These are phyloP conservation scores for Lyophyllum semitale DNA, from an alignment of 768 basidiomycete genomes.

Conservation along the genomic window DNA sequence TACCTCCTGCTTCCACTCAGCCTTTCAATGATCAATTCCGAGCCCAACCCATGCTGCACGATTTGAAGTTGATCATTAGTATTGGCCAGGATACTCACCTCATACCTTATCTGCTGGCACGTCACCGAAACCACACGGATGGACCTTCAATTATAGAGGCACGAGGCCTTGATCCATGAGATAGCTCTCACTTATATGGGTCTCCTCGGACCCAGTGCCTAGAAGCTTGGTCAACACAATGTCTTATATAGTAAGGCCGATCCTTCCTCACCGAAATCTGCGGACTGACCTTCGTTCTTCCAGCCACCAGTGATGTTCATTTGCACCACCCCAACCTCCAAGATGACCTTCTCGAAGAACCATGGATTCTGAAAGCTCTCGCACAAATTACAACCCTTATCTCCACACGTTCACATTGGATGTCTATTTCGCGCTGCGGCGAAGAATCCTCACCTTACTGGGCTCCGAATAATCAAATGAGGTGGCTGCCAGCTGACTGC, in stretches of 20 bases:
- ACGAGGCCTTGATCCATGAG: neutral
- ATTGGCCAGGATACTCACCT: neutral
- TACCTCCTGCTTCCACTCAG: neutral
- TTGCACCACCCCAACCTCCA: neutral
- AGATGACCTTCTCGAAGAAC: neutral
- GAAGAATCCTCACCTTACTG: neutral
- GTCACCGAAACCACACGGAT: neutral
- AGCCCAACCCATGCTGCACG: neutral
- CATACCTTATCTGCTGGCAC: neutral
- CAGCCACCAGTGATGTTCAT: neutral
- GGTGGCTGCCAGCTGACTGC: neutral
- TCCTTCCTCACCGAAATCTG: neutral
- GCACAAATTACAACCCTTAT: neutral
- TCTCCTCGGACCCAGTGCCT: neutral
- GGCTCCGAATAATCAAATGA: neutral
- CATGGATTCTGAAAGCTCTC: neutral
- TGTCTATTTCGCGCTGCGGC: neutral
- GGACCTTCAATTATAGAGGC: neutral
- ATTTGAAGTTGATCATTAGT: neutral
- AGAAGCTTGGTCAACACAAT: neutral
- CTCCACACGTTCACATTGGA: neutral
- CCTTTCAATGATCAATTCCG: neutral
- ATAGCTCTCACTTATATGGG: neutral
- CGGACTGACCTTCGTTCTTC: neutral
- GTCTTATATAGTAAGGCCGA: neutral